These are phyloP conservation scores for Thuidium tamariscinum DNA, from an alignment of 225 moss, liverwort and hornwort genomes.

Conservation along the genomic window DNA sequence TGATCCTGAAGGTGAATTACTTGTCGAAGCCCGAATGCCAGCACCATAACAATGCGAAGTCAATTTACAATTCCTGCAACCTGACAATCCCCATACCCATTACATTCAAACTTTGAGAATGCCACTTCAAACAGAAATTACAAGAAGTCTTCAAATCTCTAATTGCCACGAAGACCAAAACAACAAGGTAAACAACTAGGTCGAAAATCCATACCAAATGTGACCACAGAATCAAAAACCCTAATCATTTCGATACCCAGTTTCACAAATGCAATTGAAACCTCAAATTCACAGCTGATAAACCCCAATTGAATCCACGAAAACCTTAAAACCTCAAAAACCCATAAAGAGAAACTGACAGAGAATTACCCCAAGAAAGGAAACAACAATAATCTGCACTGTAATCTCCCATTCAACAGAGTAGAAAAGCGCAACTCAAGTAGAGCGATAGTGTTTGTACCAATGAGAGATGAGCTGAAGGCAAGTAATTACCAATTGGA, in stretches of 20 bases:
- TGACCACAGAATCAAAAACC: neutral
- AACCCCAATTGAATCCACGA: neutral
- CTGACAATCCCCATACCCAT: neutral
- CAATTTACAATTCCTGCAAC: neutral
- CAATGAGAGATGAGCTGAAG: neutral
- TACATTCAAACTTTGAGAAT: neutral
- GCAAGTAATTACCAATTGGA: neutral
- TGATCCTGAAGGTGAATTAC: neutral
- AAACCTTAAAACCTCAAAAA: neutral
- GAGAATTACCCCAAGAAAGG: neutral
- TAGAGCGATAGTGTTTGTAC: neutral
- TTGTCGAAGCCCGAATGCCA: slow-evolving; percentile 2
- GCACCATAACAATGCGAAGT: neutral
- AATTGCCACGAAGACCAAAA: neutral
- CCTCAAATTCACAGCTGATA: neutral
- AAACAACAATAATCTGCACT: neutral
- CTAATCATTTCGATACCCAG: neutral
- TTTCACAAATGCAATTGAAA: neutral
- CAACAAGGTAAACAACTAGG: neutral
- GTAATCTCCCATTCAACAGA: neutral
- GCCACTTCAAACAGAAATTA: neutral
- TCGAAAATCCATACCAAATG: neutral
- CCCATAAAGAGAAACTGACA: neutral
- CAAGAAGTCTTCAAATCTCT: neutral
- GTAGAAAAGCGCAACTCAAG: neutral